Conservation (phyloP, 139 green algal species). For the Trebouxia sp. region DNA sequence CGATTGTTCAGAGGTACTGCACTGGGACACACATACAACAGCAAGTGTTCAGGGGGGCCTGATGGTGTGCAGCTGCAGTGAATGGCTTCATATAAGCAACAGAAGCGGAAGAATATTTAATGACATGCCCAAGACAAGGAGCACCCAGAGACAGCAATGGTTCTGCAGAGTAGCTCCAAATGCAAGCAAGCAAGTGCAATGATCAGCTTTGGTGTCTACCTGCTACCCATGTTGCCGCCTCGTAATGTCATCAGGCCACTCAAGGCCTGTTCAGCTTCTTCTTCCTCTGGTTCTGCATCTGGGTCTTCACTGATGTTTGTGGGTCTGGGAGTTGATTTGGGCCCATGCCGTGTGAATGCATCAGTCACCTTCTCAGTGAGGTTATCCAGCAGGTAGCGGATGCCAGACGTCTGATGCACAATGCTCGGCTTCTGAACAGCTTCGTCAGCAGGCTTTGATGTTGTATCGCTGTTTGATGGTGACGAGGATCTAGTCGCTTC, state of each 20-base stretch:
- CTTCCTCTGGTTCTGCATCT: slow-evolving; percentile 7
- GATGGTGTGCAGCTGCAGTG: no score
- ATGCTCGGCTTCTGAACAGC: neutral
- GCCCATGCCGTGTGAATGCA: neutral
- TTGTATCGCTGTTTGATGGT: neutral
- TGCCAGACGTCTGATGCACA: slow-evolving; percentile 15
- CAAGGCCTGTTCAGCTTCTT: no score
- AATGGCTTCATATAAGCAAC: no score
- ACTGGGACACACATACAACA: no score
- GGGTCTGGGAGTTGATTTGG: neutral
- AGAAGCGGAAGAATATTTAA: no score
- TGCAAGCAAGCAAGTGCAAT: no score
- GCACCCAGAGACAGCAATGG: no score
- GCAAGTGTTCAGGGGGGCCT: no score
- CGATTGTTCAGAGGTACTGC: no score
- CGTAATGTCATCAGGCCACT: neutral
- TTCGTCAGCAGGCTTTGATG: neutral
- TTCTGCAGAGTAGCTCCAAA: no score
- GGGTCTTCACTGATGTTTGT: neutral
- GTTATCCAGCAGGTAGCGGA: slow-evolving; percentile 29
- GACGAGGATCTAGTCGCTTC: neutral
- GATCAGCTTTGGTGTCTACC: neutral
- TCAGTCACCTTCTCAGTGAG: slow-evolving; percentile 33
- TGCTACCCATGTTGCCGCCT: neutral
- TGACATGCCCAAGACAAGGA: no score